These are phyloP conservation scores for Beauveria rudraprayagi DNA, from an alignment of 2,329 filamentous ascomycete species.

Conservation along the genomic window DNA sequence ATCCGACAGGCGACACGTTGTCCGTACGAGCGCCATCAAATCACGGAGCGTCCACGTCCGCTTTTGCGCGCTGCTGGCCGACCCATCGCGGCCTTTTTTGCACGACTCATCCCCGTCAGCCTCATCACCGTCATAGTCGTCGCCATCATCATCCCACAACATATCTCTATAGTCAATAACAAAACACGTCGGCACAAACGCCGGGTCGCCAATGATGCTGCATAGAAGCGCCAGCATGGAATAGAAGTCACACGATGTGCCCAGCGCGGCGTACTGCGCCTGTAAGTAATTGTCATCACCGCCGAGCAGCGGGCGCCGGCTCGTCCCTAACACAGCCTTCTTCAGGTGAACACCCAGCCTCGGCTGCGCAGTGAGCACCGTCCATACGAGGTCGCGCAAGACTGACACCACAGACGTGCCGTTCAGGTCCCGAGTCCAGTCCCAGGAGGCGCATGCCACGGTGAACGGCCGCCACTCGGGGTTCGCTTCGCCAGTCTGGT, in stretches of 20 bases:
- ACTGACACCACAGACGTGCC: not conserved
- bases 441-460: not conserved
- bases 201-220: not conserved
- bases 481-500: not conserved
- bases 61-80: not conserved
- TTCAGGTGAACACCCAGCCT: not conserved
- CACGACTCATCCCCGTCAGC: not conserved
- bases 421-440: not conserved
- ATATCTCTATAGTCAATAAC: not conserved
- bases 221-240: not conserved
- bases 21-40: not conserved
- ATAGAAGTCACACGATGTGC: not conserved
- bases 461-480: not conserved
- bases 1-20: not conserved
- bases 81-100: not conserved
- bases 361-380: not conserved
- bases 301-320: not conserved
- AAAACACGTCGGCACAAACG: not conserved
- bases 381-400: not conserved
- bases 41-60: not conserved
- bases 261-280: not conserved
- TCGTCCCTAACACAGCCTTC: not conserved
- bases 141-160: not conserved
- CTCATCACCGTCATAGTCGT: not conserved
- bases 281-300: not conserved